A percentile compares a stretch with the other conserved stretches of the same genome.
Conservation (phyloP, 441 rosid species). For the Pelargonium myrrhifolium region DNA sequence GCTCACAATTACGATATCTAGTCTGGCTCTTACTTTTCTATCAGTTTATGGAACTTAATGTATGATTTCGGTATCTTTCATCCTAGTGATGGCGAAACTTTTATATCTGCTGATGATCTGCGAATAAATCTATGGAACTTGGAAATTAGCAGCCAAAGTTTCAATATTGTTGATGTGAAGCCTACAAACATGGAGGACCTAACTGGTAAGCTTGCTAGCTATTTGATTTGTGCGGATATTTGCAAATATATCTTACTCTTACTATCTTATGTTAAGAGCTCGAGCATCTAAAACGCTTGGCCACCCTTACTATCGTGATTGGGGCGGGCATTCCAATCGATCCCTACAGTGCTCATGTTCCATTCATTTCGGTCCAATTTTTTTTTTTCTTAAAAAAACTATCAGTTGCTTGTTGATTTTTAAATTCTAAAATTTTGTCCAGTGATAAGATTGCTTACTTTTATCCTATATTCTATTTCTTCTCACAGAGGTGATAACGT, state of each 20-base stretch:
- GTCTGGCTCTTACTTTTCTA: no score
- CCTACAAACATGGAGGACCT: constrained; percentile 98
- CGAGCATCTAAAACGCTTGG: not conserved
- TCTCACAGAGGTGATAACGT: constrained; percentile 90
- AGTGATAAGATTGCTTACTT: not conserved
- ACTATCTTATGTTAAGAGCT: not conserved
- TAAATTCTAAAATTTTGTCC: not conserved
- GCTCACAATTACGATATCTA: no score
- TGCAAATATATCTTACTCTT: not conserved
- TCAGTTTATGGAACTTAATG: not conserved
- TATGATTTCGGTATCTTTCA: constrained; percentile 6
- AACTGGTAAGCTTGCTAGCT: constrained; percentile 48
- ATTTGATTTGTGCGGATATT: constrained; percentile 2
- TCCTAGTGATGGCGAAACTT: constrained; percentile 88
- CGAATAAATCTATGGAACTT: constrained; percentile 95
- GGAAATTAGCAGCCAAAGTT: constrained; percentile 93
- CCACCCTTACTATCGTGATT: not conserved
- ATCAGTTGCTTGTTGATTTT: not conserved
- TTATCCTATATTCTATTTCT: constrained; percentile 12
- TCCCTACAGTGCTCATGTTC: not conserved
- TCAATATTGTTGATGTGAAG: constrained; percentile 90
- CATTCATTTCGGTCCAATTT: no score
- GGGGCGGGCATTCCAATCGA: not conserved
- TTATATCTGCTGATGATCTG: constrained; percentile 92
- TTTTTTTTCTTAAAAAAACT: no score